Conservation (phyloP, 495 filamentous ascomycete genomes). For the Tuber magnatum region DNA sequence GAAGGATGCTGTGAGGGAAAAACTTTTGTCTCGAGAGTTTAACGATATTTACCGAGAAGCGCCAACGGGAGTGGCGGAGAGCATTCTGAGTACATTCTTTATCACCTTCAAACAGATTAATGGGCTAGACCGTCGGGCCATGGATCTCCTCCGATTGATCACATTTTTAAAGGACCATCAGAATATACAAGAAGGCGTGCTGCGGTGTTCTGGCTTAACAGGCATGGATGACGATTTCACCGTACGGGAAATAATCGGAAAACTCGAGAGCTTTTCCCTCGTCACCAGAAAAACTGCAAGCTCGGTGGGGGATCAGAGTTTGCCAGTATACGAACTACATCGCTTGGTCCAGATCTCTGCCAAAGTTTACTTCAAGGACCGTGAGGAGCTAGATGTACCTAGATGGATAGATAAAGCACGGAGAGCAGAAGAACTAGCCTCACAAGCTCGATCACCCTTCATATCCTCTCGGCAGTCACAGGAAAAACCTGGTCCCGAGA, state of each 20-base stretch:
- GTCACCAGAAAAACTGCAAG: not conserved
- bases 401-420: not conserved
- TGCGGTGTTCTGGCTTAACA: not conserved
- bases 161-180: constrained; percentile 38
- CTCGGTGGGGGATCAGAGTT: not conserved
- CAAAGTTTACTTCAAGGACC: not conserved
- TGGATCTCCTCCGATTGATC: constrained; percentile 39
- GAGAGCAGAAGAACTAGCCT: not conserved
- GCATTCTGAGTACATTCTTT: constrained; percentile 45
- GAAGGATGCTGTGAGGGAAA: not conserved
- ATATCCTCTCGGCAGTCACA: not conserved
- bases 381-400: not conserved
- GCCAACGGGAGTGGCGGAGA: constrained; percentile 35
- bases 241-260: not conserved
- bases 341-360: constrained; percentile 15
- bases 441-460: not conserved
- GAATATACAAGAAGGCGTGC: constrained; percentile 33
- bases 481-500: not conserved
- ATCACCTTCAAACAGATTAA: constrained; percentile 48
- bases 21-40: constrained; percentile 13
- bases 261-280: constrained; percentile 5
- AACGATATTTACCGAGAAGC: constrained; percentile 36
- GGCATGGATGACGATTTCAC: not conserved
- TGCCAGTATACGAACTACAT: constrained; percentile 7
- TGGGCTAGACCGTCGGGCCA: constrained; percentile 23